These are phyloP conservation scores for Meredithiella fracta DNA, from an alignment of 2,329 filamentous ascomycete genomes.

Conservation along the genomic window DNA sequence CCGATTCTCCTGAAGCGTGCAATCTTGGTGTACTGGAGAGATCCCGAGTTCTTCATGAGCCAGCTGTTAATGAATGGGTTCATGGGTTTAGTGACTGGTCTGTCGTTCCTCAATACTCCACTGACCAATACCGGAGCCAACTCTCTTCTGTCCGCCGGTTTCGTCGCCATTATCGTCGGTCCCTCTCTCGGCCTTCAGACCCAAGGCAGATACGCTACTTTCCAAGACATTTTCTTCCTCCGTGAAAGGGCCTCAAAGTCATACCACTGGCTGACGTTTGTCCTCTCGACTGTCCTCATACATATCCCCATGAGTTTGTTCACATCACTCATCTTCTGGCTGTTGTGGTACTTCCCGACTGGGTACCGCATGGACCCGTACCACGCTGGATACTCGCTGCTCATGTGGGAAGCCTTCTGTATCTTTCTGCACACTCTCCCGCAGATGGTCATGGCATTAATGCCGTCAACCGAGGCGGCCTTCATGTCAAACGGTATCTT, in stretches of 20 bases:
- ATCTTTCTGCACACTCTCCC: neutral
- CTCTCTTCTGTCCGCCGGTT: neutral
- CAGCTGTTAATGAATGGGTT: neutral
- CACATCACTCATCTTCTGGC: neutral
- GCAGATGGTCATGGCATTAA: conserved; percentile 4
- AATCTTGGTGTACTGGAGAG: conserved; percentile 1
- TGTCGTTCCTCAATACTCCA: conserved; percentile 1
- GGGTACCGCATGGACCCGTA: neutral
- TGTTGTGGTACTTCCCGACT: neutral
- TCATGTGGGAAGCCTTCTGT: neutral
- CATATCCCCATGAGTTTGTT: conserved; percentile 1
- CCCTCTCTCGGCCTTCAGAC: conserved; percentile 1
- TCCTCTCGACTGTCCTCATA: neutral
- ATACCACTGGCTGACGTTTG: conserved; percentile 1
- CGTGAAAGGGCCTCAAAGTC: neutral
- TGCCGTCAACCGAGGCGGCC: conserved; percentile 1
- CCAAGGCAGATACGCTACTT: neutral
- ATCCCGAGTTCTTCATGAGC: neutral
- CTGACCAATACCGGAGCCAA: neutral
- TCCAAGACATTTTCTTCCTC: conserved; percentile 4
- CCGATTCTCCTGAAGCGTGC: conserved; percentile 1
- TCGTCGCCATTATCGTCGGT: neutral
- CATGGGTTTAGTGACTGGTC: neutral
- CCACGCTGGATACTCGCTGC: neutral
- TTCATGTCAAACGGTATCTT: conserved; percentile 5